Conservation (phyloP, 305 asterid genomes). For the Petunia hybrid region DNA sequence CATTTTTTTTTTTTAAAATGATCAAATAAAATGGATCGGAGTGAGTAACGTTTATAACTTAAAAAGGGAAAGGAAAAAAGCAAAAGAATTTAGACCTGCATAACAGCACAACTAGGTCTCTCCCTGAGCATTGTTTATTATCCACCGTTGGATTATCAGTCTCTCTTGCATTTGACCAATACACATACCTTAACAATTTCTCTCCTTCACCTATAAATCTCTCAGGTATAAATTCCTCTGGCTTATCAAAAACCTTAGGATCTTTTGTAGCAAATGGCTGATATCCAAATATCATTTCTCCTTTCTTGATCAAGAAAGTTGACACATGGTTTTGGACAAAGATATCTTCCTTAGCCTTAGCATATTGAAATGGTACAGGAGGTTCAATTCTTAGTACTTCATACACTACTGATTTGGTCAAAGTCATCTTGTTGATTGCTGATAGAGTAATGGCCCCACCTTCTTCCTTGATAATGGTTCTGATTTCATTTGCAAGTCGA, state of each 20-base stretch:
- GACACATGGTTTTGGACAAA: constrained; percentile 48
- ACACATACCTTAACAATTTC: constrained; percentile 48
- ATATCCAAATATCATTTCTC: constrained; percentile 57
- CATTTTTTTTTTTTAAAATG: too few relatives aligned
- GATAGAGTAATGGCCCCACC: constrained; percentile 49
- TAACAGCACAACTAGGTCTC: constrained; percentile 50
- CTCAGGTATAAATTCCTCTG: constrained; percentile 49
- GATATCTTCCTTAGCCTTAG: constrained; percentile 53
- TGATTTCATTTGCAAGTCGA: constrained; percentile 50
- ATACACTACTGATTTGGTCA: constrained; percentile 56
- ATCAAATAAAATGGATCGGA: too few relatives aligned
- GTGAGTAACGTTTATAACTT: too few relatives aligned
- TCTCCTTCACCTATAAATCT: constrained; percentile 62
- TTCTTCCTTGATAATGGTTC: constrained; percentile 46
- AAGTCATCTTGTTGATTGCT: constrained; percentile 49
- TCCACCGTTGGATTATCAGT: constrained; percentile 44
- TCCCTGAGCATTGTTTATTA: constrained; percentile 60
- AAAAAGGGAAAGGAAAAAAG: constrained; percentile 32
- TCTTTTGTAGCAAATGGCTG: constrained; percentile 65
- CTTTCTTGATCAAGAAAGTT: constrained; percentile 52
- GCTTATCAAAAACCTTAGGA: constrained; percentile 40
- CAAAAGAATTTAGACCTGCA: constrained; percentile 50
- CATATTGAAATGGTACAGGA: constrained; percentile 56
- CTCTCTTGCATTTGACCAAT: constrained; percentile 64
- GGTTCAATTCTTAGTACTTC: constrained; percentile 65